Base-by-base conservation (phyloP, 192 early-diverging fungal genomes). In the Lobosporangium transversale region DNA sequence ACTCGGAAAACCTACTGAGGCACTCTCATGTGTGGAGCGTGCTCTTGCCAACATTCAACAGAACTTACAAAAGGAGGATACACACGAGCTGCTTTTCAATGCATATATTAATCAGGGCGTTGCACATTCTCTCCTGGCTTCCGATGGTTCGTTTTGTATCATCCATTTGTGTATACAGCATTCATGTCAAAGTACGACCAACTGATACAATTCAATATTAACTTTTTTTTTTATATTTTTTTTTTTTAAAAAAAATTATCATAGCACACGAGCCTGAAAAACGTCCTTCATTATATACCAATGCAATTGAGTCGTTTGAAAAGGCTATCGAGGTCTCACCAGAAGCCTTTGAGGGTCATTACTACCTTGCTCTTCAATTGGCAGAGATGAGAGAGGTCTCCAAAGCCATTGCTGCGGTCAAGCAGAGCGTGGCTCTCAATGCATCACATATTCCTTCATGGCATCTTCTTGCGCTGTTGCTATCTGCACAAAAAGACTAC, bases 401-500 rank as follows among this genome's bases (percentile, higher is more conserved):
- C 4, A 80, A 85, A 36, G 91, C 92, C 3, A 83, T 87, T 8
- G 45, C 47, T 12, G 65, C 83, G 15, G 79, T 88, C 9, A 88
- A 84, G 53, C 80, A 86, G 36, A 87, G 87, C 4, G 60, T 91
- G 20, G 68, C 59, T 30, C 52, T 89, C 35, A 81, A 89, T 23
- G 49, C 86, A 0, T 62, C 66, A 8, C 84, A 91, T 45, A 79
- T 91, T 33, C 84, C 88, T 31, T 89, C 91, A 15, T 94, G 91
- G 91, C 89, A 94, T 62, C 78, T 94, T 21, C 60, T 94, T 36
- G 88, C 80, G 4, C 81, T 92, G 55, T 71, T 90, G 23, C 78
- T 87, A 4, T 90, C 92, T n/a, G 83, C 89, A 12, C 86, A 88
- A 67, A 88, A 90, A 37, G 89, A 94, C 59, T 81, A 85, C 37